Evolutionary conservation across 768 basidiomycete genomes (phyloP).

Genomic region (Pisolithus sp.): DNA sequence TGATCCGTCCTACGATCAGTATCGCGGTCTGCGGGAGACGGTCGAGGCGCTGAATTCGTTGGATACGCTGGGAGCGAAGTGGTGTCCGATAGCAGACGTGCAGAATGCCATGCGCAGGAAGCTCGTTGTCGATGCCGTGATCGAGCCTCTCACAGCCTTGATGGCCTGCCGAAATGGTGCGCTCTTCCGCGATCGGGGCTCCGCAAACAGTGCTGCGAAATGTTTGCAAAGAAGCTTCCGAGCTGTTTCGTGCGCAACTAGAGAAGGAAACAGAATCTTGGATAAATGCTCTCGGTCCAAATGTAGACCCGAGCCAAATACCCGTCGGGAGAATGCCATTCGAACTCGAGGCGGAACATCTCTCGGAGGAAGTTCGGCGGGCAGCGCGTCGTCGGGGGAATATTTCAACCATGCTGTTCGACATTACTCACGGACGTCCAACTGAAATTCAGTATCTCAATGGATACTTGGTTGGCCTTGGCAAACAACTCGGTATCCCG

Average conservation of each 20-base stretch:
- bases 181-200: slow-evolving; percentile 42
- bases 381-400: slow-evolving; percentile 51
- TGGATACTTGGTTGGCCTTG: slow-evolving; percentile 70
- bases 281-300: slow-evolving; percentile 18
- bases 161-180: slow-evolving; percentile 77
- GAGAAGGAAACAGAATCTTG: slow-evolving; percentile 31
- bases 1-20: slow-evolving; percentile 35
- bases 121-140: slow-evolving; percentile 70
- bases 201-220: slow-evolving; percentile 39
- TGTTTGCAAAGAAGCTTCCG: slow-evolving; percentile 69
- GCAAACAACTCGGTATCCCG: slow-evolving; percentile 45
- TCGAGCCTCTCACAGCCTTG: slow-evolving; percentile 84
- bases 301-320: slow-evolving; percentile 18
- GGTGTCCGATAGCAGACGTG: slow-evolving; percentile 61
- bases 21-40: slow-evolving; percentile 61
- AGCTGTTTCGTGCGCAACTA: slow-evolving; percentile 49
- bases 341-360: slow-evolving; percentile 35
- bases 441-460: slow-evolving; percentile 84
- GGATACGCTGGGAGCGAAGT: slow-evolving; percentile 50
- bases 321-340: slow-evolving; percentile 38
- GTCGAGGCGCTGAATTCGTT: slow-evolving; percentile 56
- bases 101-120: slow-evolving; percentile 71
- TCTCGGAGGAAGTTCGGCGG: slow-evolving; percentile 52
- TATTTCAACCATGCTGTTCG: slow-evolving; percentile 75
- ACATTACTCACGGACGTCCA: slow-evolving; percentile 50